Evolutionary conservation across 179 eudicot species (phyloP).

Genomic region (Beta corolliflora): DNA sequence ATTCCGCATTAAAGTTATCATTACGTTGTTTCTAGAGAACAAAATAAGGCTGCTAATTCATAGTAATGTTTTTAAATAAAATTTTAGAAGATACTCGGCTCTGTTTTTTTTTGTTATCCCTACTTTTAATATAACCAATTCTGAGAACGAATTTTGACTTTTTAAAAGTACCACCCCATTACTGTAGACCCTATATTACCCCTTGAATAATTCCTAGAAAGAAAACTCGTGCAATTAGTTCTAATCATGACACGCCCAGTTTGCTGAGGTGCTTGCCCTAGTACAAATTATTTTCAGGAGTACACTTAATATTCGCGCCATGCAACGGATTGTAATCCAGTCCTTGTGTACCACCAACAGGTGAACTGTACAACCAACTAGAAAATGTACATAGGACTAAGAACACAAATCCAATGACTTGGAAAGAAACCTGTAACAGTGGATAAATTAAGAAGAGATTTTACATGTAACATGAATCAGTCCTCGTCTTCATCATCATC

Average conservation of each 20-base stretch:
- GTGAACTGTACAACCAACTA: slow-evolving; percentile 32
- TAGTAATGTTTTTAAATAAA: no score
- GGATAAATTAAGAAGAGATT: background rate
- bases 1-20: no score
- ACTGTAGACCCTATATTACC: background rate
- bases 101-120: no score
- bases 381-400: slow-evolving; percentile 20
- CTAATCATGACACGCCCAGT: background rate
- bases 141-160: no score
- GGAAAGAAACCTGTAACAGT: background rate
- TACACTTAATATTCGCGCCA: no score
- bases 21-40: no score
- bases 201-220: background rate
- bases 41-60: no score
- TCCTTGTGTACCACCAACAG: slow-evolving; percentile 12
- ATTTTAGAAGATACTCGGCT: no score
- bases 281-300: background rate
- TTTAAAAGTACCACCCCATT: no score
- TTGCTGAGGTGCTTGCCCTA: background rate
- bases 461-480: slow-evolving; percentile 12
- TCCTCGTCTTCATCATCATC: slow-evolving; percentile 61
- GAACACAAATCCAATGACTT: background rate
- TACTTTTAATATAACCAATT: no score
- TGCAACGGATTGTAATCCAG: background rate
- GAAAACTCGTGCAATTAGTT: background rate